phyloP scores from a whole-genome alignment of 345 rosid genomes.

The Syzygium aromaticum region DNA sequence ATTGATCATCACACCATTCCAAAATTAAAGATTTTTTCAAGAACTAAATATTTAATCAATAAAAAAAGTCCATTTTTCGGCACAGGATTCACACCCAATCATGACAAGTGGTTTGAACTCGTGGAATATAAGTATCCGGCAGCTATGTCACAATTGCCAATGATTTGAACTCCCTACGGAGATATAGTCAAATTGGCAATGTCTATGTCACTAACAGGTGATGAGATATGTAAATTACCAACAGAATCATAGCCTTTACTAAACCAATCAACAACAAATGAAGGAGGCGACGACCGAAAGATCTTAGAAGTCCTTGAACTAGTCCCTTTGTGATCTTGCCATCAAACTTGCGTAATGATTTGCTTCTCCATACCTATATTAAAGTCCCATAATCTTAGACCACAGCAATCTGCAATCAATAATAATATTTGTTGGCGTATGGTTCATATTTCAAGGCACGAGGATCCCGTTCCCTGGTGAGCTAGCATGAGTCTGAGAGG shows the following conservation, averaged over 20 bases:
- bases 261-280: background rate
- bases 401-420: rapidly evolving
- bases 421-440: background rate
- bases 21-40: background rate
- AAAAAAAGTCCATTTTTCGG: background rate
- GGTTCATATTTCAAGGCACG: too few relatives aligned
- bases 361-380: background rate
- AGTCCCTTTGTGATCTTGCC: background rate
- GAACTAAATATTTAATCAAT: background rate
- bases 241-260: background rate
- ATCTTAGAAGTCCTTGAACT: background rate
- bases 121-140: background rate
- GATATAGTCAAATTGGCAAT: background rate
- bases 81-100: background rate
- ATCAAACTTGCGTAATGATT: background rate
- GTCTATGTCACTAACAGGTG: too few relatives aligned
- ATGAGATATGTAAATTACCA: too few relatives aligned
- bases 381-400: background rate
- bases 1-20: background rate
- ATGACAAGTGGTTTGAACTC: background rate
- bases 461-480: too few relatives aligned
- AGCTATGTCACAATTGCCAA: background rate
- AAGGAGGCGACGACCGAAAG: rapidly evolving
- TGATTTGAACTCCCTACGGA: background rate
- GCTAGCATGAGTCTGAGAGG: too few relatives aligned